Evolutionary conservation across 257 asterid species (phyloP), one percentile per base, ranked within the genome.

Genomic region (Echium plantagineum): DNA sequence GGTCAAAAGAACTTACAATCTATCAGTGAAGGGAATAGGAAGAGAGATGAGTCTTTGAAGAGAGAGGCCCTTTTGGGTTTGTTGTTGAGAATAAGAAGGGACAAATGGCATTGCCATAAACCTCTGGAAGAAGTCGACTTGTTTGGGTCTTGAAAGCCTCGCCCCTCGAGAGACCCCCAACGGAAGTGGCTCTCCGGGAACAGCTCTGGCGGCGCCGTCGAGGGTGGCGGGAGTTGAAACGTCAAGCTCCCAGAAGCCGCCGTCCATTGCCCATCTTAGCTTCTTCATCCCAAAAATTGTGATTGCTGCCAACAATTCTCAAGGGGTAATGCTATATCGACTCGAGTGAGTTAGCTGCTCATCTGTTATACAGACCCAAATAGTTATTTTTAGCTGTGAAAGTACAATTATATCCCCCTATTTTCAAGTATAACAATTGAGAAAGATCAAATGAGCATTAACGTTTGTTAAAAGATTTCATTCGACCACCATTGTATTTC

Each of bases 201-300:
- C 81, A 26, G 90, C 77, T 18, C 89, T 80, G 24, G 96, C 90
- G 49, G 77, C 69, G 17, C 89, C 95, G 53, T 83, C 89, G 57
- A 85, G 66, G 13, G 88, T 88, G 65, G 68, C 73, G 72, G 94
- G 94, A 60, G 96, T 80, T 12, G 95, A 83, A 22, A 85, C 22
- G 66, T 89, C 96, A 58, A 80, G 69, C 42, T 89, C 95, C 95
- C 95, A 85, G 75, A 78, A 81, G 0, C 78, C 86, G 15, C 90
- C 78, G 28, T 89, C 96, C 90, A 77, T 78, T 49, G 77, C 83
- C 96, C 94, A 89, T 75, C 96, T 77, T 70, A 89, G 79, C 75
- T 83, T 85, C 75, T 74, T 89, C 94, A 89, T 85, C 32, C 32
- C 32, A 28, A 28, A 28, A 28, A 3, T 28, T 28, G 6, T 28